Percentiles rank a stretch among this genome's conserved stretches.
Conservation (phyloP, 225 moss, liverwort and hornwort genomes). For the Lunularia cruciata region DNA sequence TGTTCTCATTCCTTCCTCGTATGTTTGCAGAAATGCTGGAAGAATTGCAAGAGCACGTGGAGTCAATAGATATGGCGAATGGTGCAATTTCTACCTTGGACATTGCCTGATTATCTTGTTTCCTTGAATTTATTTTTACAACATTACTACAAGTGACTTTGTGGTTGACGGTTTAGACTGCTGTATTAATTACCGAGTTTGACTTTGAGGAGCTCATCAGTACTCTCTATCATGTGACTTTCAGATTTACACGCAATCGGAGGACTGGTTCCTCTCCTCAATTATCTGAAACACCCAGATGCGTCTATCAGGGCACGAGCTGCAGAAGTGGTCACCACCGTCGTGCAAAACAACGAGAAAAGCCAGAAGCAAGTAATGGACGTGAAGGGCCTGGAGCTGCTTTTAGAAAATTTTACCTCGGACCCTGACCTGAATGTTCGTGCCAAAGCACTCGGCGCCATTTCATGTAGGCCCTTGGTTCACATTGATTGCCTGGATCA, state of each 20-base stretch:
- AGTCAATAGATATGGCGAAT: conserved; percentile 95
- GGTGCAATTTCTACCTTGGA: conserved; percentile 36
- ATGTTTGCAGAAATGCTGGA: conserved; percentile 79
- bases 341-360: conserved; percentile 88
- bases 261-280: conserved; percentile 75
- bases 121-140: neutral
- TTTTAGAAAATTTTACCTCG: conserved; percentile 69
- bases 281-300: conserved; percentile 68
- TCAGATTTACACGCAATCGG: conserved; percentile 88
- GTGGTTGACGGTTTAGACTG: neutral
- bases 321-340: conserved; percentile 89
- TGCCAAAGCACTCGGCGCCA: conserved; percentile 88
- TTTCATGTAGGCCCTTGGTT: conserved; percentile 67
- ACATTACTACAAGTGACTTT: too few species aligned
- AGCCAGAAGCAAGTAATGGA: conserved; percentile 94
- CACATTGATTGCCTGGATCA: too few species aligned
- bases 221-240: neutral
- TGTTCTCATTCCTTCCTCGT: too few species aligned
- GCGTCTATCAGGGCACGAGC: conserved; percentile 77
- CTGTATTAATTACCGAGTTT: neutral
- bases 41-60: conserved; percentile 95
- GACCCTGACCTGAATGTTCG: conserved; percentile 73
- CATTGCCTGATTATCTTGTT: neutral
- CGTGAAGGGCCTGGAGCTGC: conserved; percentile 61
- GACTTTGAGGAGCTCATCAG: too few species aligned